Evolutionary conservation across 352 stramenopile species (phyloP).

Genomic region (Pythium sukuiense): DNA sequence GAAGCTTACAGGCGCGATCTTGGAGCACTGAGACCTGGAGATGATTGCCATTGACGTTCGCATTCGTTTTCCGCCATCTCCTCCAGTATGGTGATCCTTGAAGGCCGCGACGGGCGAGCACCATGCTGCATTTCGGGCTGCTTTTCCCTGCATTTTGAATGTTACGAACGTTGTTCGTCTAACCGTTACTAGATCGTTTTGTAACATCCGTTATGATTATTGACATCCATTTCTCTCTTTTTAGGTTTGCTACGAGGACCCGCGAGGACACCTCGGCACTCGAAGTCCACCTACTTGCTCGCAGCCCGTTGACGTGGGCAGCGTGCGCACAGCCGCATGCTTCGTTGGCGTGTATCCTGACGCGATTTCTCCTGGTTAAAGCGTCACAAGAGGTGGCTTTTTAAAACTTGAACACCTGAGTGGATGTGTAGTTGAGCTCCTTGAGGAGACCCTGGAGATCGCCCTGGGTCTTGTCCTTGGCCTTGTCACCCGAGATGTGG

Average conservation of each 20-base stretch:
- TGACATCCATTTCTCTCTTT: constrained; percentile 2
- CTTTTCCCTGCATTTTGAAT: no score
- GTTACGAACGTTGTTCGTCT: no score
- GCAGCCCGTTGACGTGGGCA: neutral
- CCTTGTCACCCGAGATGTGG: constrained; percentile 86
- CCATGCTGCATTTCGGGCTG: no score
- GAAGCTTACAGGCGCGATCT: no score
- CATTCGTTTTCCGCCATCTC: no score
- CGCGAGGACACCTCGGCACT: neutral
- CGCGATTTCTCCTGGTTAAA: neutral
- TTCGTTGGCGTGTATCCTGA: neutral
- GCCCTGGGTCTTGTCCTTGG: constrained; percentile 83
- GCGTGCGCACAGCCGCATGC: neutral
- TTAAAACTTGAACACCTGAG: constrained; percentile 87
- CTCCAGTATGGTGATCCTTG: no score
- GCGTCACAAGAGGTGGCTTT: neutral
- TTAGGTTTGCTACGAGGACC: neutral
- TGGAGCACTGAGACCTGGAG: no score
- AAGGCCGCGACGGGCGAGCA: no score
- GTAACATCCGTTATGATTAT: neutral
- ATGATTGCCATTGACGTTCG: no score
- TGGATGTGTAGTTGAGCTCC: constrained; percentile 74
- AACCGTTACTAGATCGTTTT: neutral
- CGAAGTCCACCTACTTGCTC: neutral
- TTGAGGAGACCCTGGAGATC: constrained; percentile 86